Evolutionary conservation across 2,329 filamentous ascomycete species (phyloP).

Genomic region (Phialophora tarda): DNA sequence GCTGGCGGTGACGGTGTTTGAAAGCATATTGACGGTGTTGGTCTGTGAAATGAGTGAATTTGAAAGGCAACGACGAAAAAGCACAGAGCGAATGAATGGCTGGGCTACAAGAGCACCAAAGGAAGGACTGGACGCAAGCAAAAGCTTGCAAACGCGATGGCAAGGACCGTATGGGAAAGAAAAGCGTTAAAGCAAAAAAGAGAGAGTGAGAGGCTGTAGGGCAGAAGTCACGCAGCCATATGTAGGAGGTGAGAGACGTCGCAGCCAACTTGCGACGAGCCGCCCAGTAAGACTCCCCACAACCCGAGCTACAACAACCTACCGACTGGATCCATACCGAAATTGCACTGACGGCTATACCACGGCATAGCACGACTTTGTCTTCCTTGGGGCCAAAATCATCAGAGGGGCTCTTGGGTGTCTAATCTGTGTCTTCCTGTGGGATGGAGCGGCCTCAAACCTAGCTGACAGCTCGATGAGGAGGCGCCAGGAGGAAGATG

Average conservation of each 20-base stretch:
- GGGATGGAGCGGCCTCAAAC: constrained; percentile 3
- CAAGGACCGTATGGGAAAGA: constrained; percentile 29
- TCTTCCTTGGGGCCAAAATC: constrained; percentile 7
- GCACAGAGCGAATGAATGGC: constrained; percentile 30
- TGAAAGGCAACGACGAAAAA: constrained; percentile 28
- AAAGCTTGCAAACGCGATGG: constrained; percentile 28
- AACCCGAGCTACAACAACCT: constrained; percentile 26
- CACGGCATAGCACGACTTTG: neutral
- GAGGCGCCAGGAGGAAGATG: constrained; percentile 9
- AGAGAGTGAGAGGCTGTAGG: neutral
- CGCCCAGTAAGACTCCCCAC: constrained; percentile 15
- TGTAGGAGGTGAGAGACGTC: constrained; percentile 19
- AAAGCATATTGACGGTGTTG: constrained; percentile 30
- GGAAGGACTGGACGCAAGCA: constrained; percentile 37
- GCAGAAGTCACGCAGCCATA: constrained; percentile 33
- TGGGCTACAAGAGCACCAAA: constrained; percentile 34
- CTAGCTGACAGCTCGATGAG: neutral
- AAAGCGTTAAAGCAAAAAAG: constrained; percentile 26
- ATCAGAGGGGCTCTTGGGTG: neutral
- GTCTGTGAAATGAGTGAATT: constrained; percentile 13
- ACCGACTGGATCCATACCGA: constrained; percentile 23
- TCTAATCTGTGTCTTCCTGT: neutral
- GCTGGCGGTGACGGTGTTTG: constrained; percentile 34
- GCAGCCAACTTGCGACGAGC: constrained; percentile 18
- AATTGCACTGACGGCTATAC: constrained; percentile 15